These are phyloP conservation scores for Boehmeria nivea DNA, from an alignment of 306 rosid genomes.

Conservation along the genomic window DNA sequence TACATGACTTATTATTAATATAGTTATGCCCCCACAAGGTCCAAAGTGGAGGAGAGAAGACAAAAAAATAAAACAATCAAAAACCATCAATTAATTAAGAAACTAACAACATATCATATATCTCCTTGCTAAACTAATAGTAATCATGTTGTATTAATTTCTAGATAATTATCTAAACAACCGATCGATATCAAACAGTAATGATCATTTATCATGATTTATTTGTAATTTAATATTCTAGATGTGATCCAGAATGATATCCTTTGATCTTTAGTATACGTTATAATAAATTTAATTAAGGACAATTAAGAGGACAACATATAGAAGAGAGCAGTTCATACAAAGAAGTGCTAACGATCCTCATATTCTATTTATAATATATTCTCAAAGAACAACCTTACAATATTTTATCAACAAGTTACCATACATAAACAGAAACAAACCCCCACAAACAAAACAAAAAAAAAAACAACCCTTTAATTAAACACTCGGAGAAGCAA, in stretches of 20 bases:
- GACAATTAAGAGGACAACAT: too few relatives aligned
- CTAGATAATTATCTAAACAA: too few relatives aligned
- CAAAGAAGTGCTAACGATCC: not conserved
- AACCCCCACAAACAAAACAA: too few relatives aligned
- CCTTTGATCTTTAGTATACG: not conserved
- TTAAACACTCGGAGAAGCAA: constrained; percentile 11
- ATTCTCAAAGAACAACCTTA: constrained; percentile 1
- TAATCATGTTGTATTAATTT: too few relatives aligned
- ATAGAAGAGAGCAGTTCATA: not conserved
- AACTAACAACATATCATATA: too few relatives aligned
- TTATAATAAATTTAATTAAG: too few relatives aligned
- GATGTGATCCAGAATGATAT: not conserved
- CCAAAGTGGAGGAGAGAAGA: too few relatives aligned
- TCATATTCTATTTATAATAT: not conserved
- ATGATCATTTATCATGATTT: too few relatives aligned
- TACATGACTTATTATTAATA: not conserved
- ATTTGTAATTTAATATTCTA: not conserved
- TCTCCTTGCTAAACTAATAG: too few relatives aligned
- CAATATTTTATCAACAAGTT: constrained; percentile 57
- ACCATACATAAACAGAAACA: too few relatives aligned
- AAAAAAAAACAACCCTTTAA: not conserved
- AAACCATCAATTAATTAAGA: too few relatives aligned
- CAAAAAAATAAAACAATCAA: not conserved
- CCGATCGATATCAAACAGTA: too few relatives aligned
- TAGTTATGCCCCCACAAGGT: not conserved